phyloP scores from a whole-genome alignment of 1,284 basidiomycete genomes.

The Rhizoctonia solani region DNA sequence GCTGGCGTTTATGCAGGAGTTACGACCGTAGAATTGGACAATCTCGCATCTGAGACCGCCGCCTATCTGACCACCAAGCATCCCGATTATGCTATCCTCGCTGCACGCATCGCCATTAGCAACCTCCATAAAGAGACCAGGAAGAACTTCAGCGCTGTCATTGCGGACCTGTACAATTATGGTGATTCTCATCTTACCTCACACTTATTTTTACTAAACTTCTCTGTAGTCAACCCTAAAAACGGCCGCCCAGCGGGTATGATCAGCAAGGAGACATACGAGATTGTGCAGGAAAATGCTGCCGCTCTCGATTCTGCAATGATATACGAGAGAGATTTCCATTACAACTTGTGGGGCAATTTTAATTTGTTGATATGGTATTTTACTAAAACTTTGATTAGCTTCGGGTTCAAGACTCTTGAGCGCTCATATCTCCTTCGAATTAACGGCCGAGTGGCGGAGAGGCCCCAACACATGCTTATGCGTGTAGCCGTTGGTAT shows the following conservation, averaged over 20 bases:
- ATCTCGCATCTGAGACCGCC: conserved; percentile 94
- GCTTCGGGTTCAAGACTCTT: conserved; percentile 99
- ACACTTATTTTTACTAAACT: neutral
- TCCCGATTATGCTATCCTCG: conserved; percentile 97
- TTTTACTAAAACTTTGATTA: conserved; percentile 44
- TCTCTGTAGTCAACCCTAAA: conserved; percentile 85
- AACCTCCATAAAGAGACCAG: conserved; percentile 99
- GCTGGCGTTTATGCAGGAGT: conserved; percentile 95
- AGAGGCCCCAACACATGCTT: conserved; percentile 98
- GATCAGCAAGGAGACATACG: conserved; percentile 90
- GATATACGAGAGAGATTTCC: conserved; percentile 98
- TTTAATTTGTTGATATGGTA: neutral
- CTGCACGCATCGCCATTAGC: conserved; percentile 97
- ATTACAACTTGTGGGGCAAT: conserved; percentile 80
- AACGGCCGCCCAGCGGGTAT: conserved; percentile 85
- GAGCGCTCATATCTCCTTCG: conserved; percentile 97
- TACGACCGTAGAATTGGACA: conserved; percentile 98
- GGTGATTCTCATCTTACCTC: conserved; percentile 52
- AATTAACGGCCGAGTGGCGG: conserved; percentile 92
- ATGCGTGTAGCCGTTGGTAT: conserved; percentile 99
- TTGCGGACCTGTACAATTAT: conserved; percentile 90
- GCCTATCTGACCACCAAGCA: conserved; percentile 97
- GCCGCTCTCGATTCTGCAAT: conserved; percentile 89
- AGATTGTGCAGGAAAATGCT: conserved; percentile 82
- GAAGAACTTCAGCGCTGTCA: conserved; percentile 92